phyloP scores from a whole-genome alignment of 768 basidiomycete genomes.

The Phanerodontia chrysosporium region DNA sequence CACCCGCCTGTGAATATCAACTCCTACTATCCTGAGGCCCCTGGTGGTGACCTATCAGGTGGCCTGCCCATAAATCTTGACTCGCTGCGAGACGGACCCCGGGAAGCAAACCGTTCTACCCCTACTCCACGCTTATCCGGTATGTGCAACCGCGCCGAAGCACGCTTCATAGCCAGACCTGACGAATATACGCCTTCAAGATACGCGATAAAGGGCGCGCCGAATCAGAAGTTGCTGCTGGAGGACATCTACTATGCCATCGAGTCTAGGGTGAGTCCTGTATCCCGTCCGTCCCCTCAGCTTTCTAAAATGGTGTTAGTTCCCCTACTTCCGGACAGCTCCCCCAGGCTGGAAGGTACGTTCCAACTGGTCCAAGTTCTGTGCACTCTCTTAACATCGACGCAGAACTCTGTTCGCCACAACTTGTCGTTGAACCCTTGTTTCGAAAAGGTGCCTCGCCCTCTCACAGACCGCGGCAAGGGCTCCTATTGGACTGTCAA shows the following conservation, averaged over 20 bases:
- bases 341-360: constrained; percentile 92
- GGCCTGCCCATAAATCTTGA: constrained; percentile 85
- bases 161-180: background rate
- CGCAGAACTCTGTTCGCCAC: constrained; percentile 90
- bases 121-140: constrained; percentile 89
- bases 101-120: constrained; percentile 87
- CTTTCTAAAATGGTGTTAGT: constrained; percentile 45
- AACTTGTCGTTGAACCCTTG: constrained; percentile 88
- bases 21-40: constrained; percentile 63
- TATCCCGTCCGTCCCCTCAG: background rate
- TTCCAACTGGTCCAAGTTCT: too few species aligned
- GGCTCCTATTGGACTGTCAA: constrained; percentile 93
- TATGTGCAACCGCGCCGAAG: constrained; percentile 33
- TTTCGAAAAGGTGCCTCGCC: constrained; percentile 89
- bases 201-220: constrained; percentile 89
- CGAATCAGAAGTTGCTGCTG: constrained; percentile 77
- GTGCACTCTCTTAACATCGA: too few species aligned
- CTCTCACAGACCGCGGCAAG: constrained; percentile 85
- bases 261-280: constrained; percentile 68
- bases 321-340: constrained; percentile 84
- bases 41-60: constrained; percentile 72
- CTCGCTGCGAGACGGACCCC: constrained; percentile 85
- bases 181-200: constrained; percentile 33
- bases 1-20: constrained; percentile 37
- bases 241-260: constrained; percentile 93